Base-by-base conservation (phyloP, 2,329 filamentous ascomycete genomes). In the Botryotinia convoluta region DNA sequence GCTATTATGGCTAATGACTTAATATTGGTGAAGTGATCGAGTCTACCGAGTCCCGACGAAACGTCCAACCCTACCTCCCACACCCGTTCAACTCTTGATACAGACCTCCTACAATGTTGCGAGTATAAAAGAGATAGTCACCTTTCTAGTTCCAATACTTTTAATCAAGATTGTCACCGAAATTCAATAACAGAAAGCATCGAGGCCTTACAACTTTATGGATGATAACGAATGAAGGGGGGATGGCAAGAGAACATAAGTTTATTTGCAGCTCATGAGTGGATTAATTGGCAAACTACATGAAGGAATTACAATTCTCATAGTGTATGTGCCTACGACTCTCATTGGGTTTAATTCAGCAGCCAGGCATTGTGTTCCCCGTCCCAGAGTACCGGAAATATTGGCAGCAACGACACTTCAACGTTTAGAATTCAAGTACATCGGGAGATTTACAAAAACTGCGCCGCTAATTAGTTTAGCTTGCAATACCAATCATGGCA, bases 91-190 rank as follows among this genome's bases (percentile, higher is more conserved):
- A 35, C 32, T n/a, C n/a, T 29, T 29, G 22, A 39, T 29, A 22
- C 35, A 68, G 9, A 39, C 5, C 26, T 42, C 20, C 7, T 3
- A 68, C 5, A 22, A 14, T 8, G 6, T 26, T 39, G 4, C 6
- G 5, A 22, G 16, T 14, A 14, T 42, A 22, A 5, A 2, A 14
- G n/a, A 29, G 6, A 29, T 2, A 2, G 12, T 3, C 1, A 0
- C 1, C 0, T 35, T 7, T 10, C 10, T n/a, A 29, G 7, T 9
- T 1, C 4, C 0, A 29, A 10, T 32, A n/a, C 16, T 39, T 6
- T 1, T 1, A 39, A 3, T 7, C 4, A 29, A 7, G 1, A 20
- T 20, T 20, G 16, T n/a, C 18, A 39, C 51, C 32, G 10, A 54
- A 1, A 35, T 35, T 37, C 22, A 39, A 57, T 22, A 12, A n/a